Evolutionary conservation across 2,329 filamentous ascomycete species (phyloP).

Genomic region (Colletotrichum sp.): DNA sequence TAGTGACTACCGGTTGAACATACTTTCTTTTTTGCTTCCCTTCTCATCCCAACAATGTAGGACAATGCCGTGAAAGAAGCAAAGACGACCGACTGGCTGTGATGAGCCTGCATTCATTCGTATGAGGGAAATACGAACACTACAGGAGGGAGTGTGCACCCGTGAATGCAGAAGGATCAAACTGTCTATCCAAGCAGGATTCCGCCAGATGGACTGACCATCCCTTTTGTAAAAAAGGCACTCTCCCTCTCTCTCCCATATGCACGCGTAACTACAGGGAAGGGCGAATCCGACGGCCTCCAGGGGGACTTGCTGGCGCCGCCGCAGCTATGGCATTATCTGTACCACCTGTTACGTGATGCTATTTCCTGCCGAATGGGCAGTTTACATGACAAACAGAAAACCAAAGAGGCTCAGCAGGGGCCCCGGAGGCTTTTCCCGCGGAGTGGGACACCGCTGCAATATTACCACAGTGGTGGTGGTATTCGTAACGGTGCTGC

Average conservation of each 20-base stretch:
- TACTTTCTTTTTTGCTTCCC: background rate
- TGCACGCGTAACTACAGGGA: background rate
- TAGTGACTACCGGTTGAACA: background rate
- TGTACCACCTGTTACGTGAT: conserved; percentile 16
- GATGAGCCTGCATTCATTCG: background rate
- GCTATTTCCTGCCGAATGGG: conserved; percentile 14
- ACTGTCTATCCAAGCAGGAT: background rate
- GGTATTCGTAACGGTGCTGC: background rate
- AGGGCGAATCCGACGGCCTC: background rate
- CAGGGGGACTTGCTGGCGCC: background rate
- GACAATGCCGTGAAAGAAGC: background rate
- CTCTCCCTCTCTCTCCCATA: background rate
- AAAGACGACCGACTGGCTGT: background rate
- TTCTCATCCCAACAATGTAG: background rate
- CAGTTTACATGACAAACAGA: conserved; percentile 22
- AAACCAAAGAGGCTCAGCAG: conserved; percentile 6
- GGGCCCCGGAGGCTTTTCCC: background rate
- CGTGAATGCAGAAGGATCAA: background rate
- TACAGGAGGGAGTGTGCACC: background rate
- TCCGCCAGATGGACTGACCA: background rate
- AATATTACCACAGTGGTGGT: background rate
- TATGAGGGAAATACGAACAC: background rate
- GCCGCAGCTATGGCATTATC: conserved; percentile 15
- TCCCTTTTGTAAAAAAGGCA: background rate
- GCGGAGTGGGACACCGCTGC: background rate